These are phyloP conservation scores for Chrysopogon serrulatus DNA, from an alignment of 176 grass and related monocot species.

Conservation along the genomic window DNA sequence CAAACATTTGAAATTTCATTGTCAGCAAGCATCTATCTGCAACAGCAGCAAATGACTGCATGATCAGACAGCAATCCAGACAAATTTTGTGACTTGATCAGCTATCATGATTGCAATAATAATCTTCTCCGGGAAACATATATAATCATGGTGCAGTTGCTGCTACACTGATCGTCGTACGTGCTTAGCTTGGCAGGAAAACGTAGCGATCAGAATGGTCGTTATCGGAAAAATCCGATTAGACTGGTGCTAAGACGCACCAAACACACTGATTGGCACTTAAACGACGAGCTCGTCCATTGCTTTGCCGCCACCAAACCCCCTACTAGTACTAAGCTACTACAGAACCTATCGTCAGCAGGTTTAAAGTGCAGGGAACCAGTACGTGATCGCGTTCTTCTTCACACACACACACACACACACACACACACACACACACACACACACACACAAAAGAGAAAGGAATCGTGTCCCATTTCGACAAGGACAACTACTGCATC, in stretches of 20 bases:
- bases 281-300: background rate
- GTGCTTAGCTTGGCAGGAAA: constrained; percentile 43
- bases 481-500: constrained; percentile 14
- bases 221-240: background rate
- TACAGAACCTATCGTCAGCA: background rate
- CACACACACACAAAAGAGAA: background rate
- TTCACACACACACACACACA: background rate
- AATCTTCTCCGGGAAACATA: background rate
- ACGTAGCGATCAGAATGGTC: constrained; percentile 28
- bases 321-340: background rate
- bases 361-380: background rate
- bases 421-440: background rate
- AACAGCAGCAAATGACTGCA: background rate
- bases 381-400: background rate
- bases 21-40: background rate
- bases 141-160: background rate
- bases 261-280: constrained; percentile 21
- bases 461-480: background rate
- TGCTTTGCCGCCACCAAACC: constrained; percentile 32
- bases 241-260: constrained; percentile 21
- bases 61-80: background rate
- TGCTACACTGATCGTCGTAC: background rate
- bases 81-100: background rate
- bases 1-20: background rate
- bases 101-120: background rate